Conservation (phyloP, 257 asterid species). For the Scutellaria barbata region DNA sequence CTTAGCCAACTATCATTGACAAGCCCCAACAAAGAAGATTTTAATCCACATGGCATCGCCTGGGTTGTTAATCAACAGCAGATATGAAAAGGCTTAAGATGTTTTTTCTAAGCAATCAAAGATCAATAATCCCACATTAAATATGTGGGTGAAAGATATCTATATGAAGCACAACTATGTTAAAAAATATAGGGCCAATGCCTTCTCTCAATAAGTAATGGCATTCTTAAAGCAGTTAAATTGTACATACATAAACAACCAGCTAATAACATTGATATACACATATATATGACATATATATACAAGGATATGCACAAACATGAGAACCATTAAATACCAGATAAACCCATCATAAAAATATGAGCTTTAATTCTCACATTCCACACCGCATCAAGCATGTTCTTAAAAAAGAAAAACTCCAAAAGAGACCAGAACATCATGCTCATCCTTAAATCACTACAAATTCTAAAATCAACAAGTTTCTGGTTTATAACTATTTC, state of each 20-base stretch:
- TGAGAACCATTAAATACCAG: neutral
- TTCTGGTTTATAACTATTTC: neutral
- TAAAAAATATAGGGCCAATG: neutral
- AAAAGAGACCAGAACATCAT: neutral
- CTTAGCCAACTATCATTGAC: neutral
- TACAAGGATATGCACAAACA: neutral
- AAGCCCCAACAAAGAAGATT: neutral
- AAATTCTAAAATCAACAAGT: neutral
- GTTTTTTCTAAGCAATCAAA: neutral
- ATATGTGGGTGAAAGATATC: neutral
- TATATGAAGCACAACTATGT: neutral
- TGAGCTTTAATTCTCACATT: neutral
- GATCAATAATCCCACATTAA: neutral
- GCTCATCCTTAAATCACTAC: neutral
- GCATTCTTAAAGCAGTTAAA: neutral
- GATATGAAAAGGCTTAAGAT: neutral
- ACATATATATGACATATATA: neutral
- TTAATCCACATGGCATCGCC: neutral
- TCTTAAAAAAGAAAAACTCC: neutral
- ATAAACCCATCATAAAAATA: neutral
- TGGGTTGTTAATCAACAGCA: neutral
- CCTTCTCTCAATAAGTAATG: neutral
- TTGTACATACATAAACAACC: neutral
- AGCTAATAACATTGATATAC: neutral
- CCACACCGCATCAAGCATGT: constrained; percentile 1